Conservation (phyloP, 2,329 filamentous ascomycete species). For the Xylaria sp. region DNA sequence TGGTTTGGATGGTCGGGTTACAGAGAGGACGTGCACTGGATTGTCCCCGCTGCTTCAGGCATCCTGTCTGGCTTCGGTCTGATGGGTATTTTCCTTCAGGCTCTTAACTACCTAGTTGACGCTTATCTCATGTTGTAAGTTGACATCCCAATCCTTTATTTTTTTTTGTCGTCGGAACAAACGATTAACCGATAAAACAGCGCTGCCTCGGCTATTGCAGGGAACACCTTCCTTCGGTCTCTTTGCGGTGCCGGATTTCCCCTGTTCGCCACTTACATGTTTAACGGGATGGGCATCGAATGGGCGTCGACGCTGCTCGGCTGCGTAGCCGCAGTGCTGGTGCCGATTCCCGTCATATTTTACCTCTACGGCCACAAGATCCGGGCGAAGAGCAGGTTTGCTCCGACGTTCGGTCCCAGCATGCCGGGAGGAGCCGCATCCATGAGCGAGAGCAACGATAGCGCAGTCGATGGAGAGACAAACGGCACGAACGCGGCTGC, state of each 20-base stretch:
- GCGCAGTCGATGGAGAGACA: slow-evolving; percentile 35
- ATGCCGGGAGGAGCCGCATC: slow-evolving; percentile 14
- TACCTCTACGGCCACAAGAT: slow-evolving; percentile 63
- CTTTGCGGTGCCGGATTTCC: slow-evolving; percentile 79
- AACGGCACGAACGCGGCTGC: slow-evolving; percentile 39
- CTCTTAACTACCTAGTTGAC: slow-evolving; percentile 81
- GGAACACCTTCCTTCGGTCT: slow-evolving; percentile 79
- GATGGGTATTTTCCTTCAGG: slow-evolving; percentile 80
- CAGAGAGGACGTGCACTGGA: slow-evolving; percentile 61
- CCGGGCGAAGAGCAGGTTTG: slow-evolving; percentile 57
- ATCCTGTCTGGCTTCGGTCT: slow-evolving; percentile 73
- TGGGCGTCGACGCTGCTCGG: slow-evolving; percentile 65
- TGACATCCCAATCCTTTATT: not conserved
- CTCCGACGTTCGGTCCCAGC: slow-evolving; percentile 47
- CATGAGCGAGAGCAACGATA: slow-evolving; percentile 29
- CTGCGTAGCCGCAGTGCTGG: slow-evolving; percentile 58
- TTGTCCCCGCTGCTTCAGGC: slow-evolving; percentile 63
- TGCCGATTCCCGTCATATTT: slow-evolving; percentile 67
- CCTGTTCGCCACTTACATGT: slow-evolving; percentile 75
- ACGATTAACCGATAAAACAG: slow-evolving; percentile 22
- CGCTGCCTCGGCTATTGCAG: slow-evolving; percentile 79
- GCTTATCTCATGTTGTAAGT: slow-evolving; percentile 66
- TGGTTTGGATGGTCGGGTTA: slow-evolving; percentile 79
- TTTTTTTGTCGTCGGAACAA: not conserved
- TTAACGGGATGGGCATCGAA: slow-evolving; percentile 62